Base-by-base conservation (phyloP, 148 eudicot species). In the Silene uniflora region DNA sequence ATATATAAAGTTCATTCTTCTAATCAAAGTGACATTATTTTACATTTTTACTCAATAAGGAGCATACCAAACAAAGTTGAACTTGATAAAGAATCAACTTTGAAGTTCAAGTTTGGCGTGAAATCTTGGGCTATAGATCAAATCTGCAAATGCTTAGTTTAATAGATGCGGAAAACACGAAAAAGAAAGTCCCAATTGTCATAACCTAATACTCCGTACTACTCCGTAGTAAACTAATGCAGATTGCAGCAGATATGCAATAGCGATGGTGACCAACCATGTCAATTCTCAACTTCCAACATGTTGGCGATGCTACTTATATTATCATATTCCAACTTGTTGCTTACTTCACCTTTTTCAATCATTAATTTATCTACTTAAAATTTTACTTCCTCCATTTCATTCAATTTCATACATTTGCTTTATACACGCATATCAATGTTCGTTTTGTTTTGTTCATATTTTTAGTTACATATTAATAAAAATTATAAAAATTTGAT, bases 161-260 rank as follows among this genome's bases (percentile, higher is more conserved):
- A 61, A 21, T 24, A 66, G 72, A 78, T 68, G 77, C 81, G 77
- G 81, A 73, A 73, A 73, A 39, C 60, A 68, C 44, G 59, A 78
- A 73, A 59, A 10, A 3, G n/a, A 65, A 65, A 65, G 17, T 17
- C 17, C n/a, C 46, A 66, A 66, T 29, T 29, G 13, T 66, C 69
- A 66, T 66, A 66, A 29, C 27, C 21, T 18, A 66, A 32, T 32
- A 32, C 29, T 27, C 29, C 29, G 4, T 60, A n/a, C 8, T 39
- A 1, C 8, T 6, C 10, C 1, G 1, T 1, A 47, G 7, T 47
- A 47, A 6, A 8, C 11, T 47, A 8, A 47, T 47, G 12, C 12
- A 47, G 52, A n/a, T n/a, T n/a, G n/a, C n/a, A n/a, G n/a, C 13
- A 49, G 55, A 49, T 49, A 18, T 61, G 17, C 63, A 72, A 52